These are phyloP conservation scores for Dictyophora rubrovolvata DNA, from an alignment of 768 basidiomycete genomes.

Conservation along the genomic window DNA sequence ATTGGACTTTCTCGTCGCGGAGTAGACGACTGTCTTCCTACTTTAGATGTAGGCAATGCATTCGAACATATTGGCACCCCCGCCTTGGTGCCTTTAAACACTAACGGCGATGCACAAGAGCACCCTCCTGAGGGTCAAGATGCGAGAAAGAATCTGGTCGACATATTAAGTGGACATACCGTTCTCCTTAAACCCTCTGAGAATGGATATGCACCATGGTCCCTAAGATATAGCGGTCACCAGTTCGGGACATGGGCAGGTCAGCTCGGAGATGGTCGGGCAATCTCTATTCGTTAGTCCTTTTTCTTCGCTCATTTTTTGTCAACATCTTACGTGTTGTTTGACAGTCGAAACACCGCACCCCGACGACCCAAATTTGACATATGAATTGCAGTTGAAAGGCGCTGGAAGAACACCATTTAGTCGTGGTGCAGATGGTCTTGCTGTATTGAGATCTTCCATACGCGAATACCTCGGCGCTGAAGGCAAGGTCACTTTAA, in stretches of 20 bases:
- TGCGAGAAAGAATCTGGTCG: conserved; percentile 57
- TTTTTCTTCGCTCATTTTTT: neutral
- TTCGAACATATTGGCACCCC: conserved; percentile 57
- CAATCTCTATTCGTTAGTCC: conserved; percentile 67
- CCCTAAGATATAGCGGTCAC: conserved; percentile 83
- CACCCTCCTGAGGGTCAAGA: neutral
- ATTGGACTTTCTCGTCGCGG: conserved; percentile 64
- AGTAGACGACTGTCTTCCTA: conserved; percentile 68
- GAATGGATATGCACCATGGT: conserved; percentile 64
- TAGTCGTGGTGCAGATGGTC: conserved; percentile 83
- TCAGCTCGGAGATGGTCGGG: conserved; percentile 92
- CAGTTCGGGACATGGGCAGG: conserved; percentile 89
- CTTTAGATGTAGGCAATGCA: conserved; percentile 80
- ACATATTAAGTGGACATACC: conserved; percentile 71
- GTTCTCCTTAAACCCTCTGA: conserved; percentile 43
- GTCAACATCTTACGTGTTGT: neutral
- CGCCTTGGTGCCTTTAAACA: conserved; percentile 13
- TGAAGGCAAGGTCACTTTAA: conserved; percentile 50
- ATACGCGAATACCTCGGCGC: conserved; percentile 90
- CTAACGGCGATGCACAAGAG: neutral
- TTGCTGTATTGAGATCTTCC: conserved; percentile 91
- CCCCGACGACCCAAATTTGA: conserved; percentile 39
- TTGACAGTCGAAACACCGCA: conserved; percentile 67
- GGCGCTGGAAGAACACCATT: conserved; percentile 93
- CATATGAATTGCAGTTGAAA: conserved; percentile 88